phyloP scores from a whole-genome alignment of 495 filamentous ascomycete species.

The Lasiosphaeriaceae sp. region DNA sequence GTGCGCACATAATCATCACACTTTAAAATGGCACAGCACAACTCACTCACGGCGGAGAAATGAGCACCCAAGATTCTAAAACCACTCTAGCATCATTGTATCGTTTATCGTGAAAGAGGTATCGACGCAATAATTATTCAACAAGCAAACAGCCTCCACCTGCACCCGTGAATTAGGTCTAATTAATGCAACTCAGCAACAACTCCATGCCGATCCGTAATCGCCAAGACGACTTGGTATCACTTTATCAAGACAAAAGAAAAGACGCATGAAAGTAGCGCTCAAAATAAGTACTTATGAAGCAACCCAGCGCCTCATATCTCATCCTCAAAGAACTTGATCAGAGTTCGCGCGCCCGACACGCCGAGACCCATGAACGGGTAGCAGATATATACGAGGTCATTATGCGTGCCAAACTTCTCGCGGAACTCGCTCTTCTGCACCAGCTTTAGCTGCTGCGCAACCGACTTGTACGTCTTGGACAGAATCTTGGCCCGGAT shows the following conservation, averaged over 20 bases:
- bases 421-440: constrained; percentile 83
- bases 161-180: not conserved
- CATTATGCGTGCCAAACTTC: constrained; percentile 75
- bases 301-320: constrained; percentile 20
- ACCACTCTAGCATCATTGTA: too few species aligned
- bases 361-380: constrained; percentile 75
- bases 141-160: not conserved
- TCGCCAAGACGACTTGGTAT: not conserved
- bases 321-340: constrained; percentile 81
- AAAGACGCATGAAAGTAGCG: not conserved
- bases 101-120: too few species aligned
- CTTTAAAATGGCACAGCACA: too few species aligned
- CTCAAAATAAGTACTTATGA: not conserved
- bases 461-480: constrained; percentile 72
- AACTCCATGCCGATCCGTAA: too few species aligned
- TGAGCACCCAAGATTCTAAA: too few species aligned
- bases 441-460: constrained; percentile 70
- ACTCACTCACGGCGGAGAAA: too few species aligned
- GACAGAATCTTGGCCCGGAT: constrained; percentile 67
- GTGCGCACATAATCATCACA: too few species aligned
- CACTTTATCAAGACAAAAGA: not conserved
- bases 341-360: constrained; percentile 66
- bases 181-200: not conserved
- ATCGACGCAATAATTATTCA: too few species aligned
- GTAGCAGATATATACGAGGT: constrained; percentile 77